These are phyloP conservation scores for Xenosphaeropsis pyriputrescens DNA, from an alignment of 2,329 filamentous ascomycete genomes.

Conservation along the genomic window DNA sequence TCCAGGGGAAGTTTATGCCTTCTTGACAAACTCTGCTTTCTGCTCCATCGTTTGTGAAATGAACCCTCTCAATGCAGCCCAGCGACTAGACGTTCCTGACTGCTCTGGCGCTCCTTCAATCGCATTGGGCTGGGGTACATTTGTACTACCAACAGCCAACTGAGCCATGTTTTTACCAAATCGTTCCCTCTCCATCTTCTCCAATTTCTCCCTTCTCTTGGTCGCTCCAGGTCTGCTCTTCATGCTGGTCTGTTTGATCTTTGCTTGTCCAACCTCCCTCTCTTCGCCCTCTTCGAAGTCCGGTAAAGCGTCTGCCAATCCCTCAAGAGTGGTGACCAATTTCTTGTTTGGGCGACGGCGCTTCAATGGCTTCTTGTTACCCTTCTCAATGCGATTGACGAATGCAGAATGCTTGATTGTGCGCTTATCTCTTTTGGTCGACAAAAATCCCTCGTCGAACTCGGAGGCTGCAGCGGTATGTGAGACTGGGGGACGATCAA, in stretches of 20 bases:
- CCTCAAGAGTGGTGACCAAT: slow-evolving; percentile 59
- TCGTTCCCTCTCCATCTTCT: slow-evolving; percentile 66
- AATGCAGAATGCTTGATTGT: slow-evolving; percentile 70
- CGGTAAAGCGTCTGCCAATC: slow-evolving; percentile 69
- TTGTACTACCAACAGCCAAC: slow-evolving; percentile 24
- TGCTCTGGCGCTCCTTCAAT: slow-evolving; percentile 2
- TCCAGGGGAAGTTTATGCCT: slow-evolving; percentile 3
- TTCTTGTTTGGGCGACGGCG: slow-evolving; percentile 61
- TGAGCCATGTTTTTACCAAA: slow-evolving; percentile 75
- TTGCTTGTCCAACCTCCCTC: slow-evolving; percentile 28
- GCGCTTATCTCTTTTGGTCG: slow-evolving; percentile 72
- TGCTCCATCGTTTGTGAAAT: slow-evolving; percentile 83
- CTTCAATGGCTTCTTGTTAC: slow-evolving; percentile 37
- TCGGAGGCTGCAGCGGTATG: slow-evolving; percentile 29
- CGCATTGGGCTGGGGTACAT: background rate
- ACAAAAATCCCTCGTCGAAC: slow-evolving; percentile 43
- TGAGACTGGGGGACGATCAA: slow-evolving; percentile 8
- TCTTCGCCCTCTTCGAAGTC: slow-evolving; percentile 30
- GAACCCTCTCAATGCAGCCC: slow-evolving; percentile 70
- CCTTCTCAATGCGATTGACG: slow-evolving; percentile 59
- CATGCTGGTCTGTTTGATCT: slow-evolving; percentile 60
- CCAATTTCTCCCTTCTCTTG: slow-evolving; percentile 70
- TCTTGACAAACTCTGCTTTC: slow-evolving; percentile 53
- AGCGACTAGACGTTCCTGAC: slow-evolving; percentile 40
- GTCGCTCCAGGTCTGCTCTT: slow-evolving; percentile 63